Conservation (phyloP, 2,329 filamentous ascomycete genomes). For the Diaporthe sp. region DNA sequence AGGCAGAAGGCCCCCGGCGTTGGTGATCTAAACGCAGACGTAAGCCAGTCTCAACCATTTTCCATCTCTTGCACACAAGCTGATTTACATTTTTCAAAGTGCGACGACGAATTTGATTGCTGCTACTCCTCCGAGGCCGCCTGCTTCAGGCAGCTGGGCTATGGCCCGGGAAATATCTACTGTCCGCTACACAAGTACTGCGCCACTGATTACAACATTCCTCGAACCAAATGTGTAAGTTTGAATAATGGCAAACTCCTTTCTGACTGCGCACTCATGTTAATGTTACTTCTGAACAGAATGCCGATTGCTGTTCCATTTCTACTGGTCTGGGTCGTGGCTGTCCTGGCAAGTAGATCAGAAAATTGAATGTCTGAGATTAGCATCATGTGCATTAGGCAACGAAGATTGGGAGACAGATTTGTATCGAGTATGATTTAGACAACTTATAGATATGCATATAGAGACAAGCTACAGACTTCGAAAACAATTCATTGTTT, state of each 20-base stretch:
- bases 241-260: neutral
- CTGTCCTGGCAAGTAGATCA: neutral
- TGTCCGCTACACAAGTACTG: neutral
- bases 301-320: neutral
- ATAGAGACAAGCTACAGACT: neutral
- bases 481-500: too few species aligned
- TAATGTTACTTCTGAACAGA: neutral
- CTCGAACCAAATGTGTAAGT: conserved; percentile 2
- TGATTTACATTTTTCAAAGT: neutral
- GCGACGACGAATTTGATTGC: neutral
- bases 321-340: neutral
- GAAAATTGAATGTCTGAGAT: neutral
- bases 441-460: neutral
- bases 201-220: neutral
- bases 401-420: neutral
- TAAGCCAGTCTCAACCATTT: neutral
- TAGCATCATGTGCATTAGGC: neutral
- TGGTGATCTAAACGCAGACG: neutral
- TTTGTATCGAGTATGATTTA: neutral
- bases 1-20: conserved; percentile 1
- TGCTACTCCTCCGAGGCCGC: neutral
- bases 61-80: neutral
- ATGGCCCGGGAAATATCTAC: neutral
- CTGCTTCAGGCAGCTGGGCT: neutral
- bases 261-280: neutral